Conservation (phyloP, 805 yeast species). For the Lipomyces oligophaga region DNA sequence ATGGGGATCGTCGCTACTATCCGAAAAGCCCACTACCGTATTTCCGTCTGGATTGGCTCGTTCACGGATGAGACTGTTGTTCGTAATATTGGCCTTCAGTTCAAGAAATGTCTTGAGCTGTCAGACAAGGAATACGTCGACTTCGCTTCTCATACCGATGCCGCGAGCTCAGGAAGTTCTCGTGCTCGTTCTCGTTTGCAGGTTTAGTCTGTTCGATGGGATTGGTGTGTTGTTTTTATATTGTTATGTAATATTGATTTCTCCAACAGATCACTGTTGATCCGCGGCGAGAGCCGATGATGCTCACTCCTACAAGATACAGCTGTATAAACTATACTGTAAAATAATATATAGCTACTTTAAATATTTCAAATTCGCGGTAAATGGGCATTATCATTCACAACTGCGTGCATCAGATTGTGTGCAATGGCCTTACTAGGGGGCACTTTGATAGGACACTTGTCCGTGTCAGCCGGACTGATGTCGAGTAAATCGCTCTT, state of each 20-base stretch:
- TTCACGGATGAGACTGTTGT: constrained; percentile 55
- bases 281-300: not conserved
- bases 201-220: constrained; percentile 4
- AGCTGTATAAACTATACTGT: not conserved
- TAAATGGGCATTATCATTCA: constrained; percentile 25
- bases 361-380: constrained; percentile 13
- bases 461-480: constrained; percentile 7
- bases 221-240: not conserved
- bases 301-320: not conserved
- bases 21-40: constrained; percentile 74
- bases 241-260: not conserved
- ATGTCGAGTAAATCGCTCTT: constrained; percentile 18
- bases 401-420: constrained; percentile 27
- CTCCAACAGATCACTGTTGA: not conserved
- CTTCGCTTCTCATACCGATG: constrained; percentile 45
- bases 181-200: constrained; percentile 25
- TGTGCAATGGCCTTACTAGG: constrained; percentile 30
- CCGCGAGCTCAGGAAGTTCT: constrained; percentile 27
- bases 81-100: constrained; percentile 63
- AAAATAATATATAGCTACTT: not conserved
- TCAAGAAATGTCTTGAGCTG: constrained; percentile 79
- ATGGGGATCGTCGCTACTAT: constrained; percentile 91
- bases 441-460: constrained; percentile 25
- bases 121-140: constrained; percentile 73
- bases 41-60: constrained; percentile 91